Evolutionary conservation across 2,329 filamentous ascomycete species (phyloP), one percentile per base, ranked within the genome.

Genomic region (Xylaria sp.): DNA sequence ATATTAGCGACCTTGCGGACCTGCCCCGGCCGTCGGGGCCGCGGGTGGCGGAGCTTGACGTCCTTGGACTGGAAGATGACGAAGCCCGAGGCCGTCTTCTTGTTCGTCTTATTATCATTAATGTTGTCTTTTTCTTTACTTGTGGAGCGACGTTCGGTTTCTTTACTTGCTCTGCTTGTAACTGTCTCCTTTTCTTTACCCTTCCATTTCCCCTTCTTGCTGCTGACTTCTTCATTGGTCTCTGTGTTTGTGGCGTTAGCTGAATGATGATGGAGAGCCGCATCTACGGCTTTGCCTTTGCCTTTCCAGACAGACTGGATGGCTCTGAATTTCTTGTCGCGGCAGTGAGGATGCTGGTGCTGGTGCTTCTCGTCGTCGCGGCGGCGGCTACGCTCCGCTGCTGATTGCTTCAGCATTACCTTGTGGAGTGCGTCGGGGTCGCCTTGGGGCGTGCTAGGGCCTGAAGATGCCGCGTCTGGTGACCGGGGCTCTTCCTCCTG

Each of bases 1-100:
- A 75, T 69, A 43, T 73, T 73, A 15, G 75, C 69, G 54, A 76
- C 64, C 55, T 72, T 74, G 56, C 68, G 69, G 19, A 72, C 72
- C 64, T 74, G 72, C 9, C 69, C 70, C 1, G 74, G 74, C 9
- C 73, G 69, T 38, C 65, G 60, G 1, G 74, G 73, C 35, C 65
- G 71, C 33, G 74, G 74, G 35, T 73, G 67, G 11, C 64, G 65
- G 21, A 75, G 67, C 19, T 71, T 71, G 45, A 72, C 63, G 31
- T 72, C 62, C n/a, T 66, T 65, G 33, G 69, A 61, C 49, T 74
- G 69, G 49, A 71, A 69, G 2, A 76, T 67, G 46, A 71, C 70
- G 57, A 76, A 76, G n/a, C 74, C 74, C 17, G 73, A 75, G 23
- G 63, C 69, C n/a, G 74, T 74, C 64, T 73, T 73, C 50, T 69